A percentile compares a stretch with the other conserved stretches of the same genome.
These are phyloP conservation scores for Przewalskia tangutica DNA, from an alignment of 257 asterid genomes.

Conservation along the genomic window DNA sequence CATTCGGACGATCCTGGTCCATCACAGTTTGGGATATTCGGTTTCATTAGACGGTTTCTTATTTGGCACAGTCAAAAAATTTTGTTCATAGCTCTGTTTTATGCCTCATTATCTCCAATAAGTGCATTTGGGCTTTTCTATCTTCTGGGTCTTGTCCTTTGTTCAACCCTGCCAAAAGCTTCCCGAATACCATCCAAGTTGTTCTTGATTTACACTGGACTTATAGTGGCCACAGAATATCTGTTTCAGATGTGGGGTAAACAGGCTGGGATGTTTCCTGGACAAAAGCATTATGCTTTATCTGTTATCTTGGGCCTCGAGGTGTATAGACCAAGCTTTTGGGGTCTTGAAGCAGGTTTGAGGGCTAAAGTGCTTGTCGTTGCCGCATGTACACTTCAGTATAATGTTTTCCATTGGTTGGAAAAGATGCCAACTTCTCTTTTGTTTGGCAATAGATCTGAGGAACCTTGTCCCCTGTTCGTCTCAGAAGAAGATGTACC, in stretches of 20 bases:
- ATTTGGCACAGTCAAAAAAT: constrained; percentile 96
- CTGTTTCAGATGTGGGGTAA: constrained; percentile 95
- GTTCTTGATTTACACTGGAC: constrained; percentile 75
- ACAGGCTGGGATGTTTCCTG: constrained; percentile 85
- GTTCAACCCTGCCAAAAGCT: constrained; percentile 66
- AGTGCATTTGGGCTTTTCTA: constrained; percentile 80
- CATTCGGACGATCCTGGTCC: constrained; percentile 46
- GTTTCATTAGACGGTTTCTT: constrained; percentile 63
- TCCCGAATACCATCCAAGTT: constrained; percentile 82
- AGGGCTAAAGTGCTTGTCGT: constrained; percentile 86
- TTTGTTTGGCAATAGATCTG: constrained; percentile 41
- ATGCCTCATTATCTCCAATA: constrained; percentile 84
- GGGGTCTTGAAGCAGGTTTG: constrained; percentile 85
- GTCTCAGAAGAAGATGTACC: constrained; percentile 54
- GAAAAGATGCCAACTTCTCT: constrained; percentile 54
- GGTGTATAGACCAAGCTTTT: constrained; percentile 54
- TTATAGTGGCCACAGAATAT: constrained; percentile 67
- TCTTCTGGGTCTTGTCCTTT: constrained; percentile 67
- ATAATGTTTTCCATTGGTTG: constrained; percentile 85
- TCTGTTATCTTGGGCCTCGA: constrained; percentile 74
- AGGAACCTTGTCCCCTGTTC: constrained; percentile 90
- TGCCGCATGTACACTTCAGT: constrained; percentile 87
- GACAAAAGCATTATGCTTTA: constrained; percentile 60
- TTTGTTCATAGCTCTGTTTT: constrained; percentile 61
- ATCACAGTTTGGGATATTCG: constrained; percentile 62